Conservation (phyloP, 2,329 filamentous ascomycete species). For the Cercospora sp. region DNA sequence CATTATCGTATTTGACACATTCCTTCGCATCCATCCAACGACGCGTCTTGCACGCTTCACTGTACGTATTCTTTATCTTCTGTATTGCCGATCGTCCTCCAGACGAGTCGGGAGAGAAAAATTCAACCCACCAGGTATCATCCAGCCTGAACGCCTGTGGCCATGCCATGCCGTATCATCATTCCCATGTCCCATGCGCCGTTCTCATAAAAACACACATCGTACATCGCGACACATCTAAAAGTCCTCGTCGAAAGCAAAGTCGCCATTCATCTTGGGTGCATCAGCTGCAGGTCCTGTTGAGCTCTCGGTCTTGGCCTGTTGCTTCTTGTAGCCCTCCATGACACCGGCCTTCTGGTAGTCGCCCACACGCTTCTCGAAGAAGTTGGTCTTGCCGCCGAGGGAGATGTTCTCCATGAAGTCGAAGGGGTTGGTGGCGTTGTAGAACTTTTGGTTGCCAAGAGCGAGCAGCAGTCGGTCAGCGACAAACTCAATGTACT, state of each 20-base stretch:
- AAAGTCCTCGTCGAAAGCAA: slow-evolving; percentile 96
- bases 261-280: slow-evolving; percentile 65
- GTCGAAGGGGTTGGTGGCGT: slow-evolving; percentile 93
- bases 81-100: slow-evolving; percentile 10
- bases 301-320: slow-evolving; percentile 39
- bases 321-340: slow-evolving; percentile 68
- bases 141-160: slow-evolving; percentile 14
- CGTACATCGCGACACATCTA: slow-evolving; percentile 52
- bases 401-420: slow-evolving; percentile 99
- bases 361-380: slow-evolving; percentile 98
- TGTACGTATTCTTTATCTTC: slow-evolving; percentile 12
- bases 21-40: not conserved
- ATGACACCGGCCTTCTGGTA: slow-evolving; percentile 99
- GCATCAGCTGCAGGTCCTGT: slow-evolving; percentile 41
- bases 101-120: slow-evolving; percentile 8
- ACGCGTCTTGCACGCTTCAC: slow-evolving; percentile 4
- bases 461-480: slow-evolving; percentile 91
- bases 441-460: slow-evolving; percentile 92
- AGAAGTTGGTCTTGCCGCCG: slow-evolving; percentile 99
- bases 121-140: slow-evolving; percentile 3
- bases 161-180: slow-evolving; percentile 17
- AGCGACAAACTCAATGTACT: slow-evolving; percentile 99
- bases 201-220: slow-evolving; percentile 19
- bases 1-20: not conserved
- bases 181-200: slow-evolving; percentile 16